Evolutionary conservation across 1,139 yeast species (phyloP).

Genomic region (Yamadazyma sp.): DNA sequence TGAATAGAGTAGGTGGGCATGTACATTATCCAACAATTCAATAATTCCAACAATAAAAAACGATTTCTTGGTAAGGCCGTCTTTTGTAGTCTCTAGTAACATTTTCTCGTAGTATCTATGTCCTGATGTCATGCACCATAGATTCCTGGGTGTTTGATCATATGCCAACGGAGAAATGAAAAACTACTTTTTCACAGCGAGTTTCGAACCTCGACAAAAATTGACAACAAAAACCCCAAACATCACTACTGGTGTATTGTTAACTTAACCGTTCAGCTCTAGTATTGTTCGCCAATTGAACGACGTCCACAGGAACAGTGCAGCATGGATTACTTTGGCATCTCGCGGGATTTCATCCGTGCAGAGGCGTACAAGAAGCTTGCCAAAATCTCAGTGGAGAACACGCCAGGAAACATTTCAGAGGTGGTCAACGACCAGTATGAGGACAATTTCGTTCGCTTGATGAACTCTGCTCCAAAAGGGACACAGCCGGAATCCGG

Average conservation of each 20-base stretch:
- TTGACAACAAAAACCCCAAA: neutral
- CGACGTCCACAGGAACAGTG: neutral
- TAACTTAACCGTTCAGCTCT: too few species aligned
- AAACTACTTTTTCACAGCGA: too few species aligned
- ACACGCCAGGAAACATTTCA: constrained; percentile 19
- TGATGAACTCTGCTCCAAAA: constrained; percentile 15
- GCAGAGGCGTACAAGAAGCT: constrained; percentile 58
- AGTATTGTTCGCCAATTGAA: neutral
- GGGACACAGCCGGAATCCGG: constrained; percentile 19
- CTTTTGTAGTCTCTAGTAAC: neutral
- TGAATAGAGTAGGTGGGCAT: neutral
- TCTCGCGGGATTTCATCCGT: constrained; percentile 49
- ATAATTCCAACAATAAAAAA: too few species aligned
- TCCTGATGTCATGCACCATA: too few species aligned
- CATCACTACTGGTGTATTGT: neutral
- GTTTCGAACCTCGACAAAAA: too few species aligned
- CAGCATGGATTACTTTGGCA: constrained; percentile 41
- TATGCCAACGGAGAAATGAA: too few species aligned
- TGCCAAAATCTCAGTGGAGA: constrained; percentile 28
- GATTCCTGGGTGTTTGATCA: too few species aligned
- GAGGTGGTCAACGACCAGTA: constrained; percentile 14
- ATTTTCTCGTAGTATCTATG: too few species aligned
- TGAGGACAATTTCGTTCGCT: constrained; percentile 25
- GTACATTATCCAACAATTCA: neutral
- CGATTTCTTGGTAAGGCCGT: neutral